Conservation (phyloP, 768 basidiomycete genomes). For the Sarcomyxa edulis region DNA sequence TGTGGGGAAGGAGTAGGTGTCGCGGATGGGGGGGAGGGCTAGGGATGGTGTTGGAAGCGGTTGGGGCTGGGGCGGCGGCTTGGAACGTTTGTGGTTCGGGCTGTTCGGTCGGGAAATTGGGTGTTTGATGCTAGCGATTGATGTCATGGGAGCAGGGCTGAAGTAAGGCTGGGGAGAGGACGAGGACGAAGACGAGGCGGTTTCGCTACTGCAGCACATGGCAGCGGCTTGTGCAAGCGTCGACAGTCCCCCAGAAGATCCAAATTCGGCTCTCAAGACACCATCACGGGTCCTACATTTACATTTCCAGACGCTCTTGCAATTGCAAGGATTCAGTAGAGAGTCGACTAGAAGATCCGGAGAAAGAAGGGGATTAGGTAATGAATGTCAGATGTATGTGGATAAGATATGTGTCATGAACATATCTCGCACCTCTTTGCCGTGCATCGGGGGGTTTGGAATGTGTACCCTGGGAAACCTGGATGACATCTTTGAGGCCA, state of each 20-base stretch:
- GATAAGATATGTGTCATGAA: slow-evolving; percentile 4
- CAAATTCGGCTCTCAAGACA: slow-evolving; percentile 8
- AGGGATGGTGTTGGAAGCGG: slow-evolving; percentile 25
- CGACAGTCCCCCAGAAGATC: slow-evolving; percentile 17
- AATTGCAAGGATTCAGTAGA: slow-evolving; percentile 61
- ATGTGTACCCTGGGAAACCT: slow-evolving; percentile 18
- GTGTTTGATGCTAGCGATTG: slow-evolving; percentile 6
- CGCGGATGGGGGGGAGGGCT: slow-evolving; percentile 46
- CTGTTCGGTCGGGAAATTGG: slow-evolving; percentile 22
- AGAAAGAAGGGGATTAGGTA: slow-evolving; percentile 8
- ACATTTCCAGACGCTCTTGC: slow-evolving; percentile 51
- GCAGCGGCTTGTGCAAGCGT: slow-evolving; percentile 35
- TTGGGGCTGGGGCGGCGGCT: slow-evolving; percentile 9
- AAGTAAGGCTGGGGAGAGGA: background rate
- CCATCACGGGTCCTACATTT: slow-evolving; percentile 39
- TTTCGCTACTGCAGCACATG: slow-evolving; percentile 18
- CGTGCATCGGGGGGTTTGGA: slow-evolving; percentile 34
- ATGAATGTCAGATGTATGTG: slow-evolving; percentile 1
- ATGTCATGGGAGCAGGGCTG: slow-evolving; percentile 1
- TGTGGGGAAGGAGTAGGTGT: slow-evolving; percentile 28
- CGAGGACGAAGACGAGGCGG: slow-evolving; percentile 12
- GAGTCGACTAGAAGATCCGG: slow-evolving; percentile 41
- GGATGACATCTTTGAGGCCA: slow-evolving; percentile 56
- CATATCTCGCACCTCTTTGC: slow-evolving; percentile 38
- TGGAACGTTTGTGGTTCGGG: slow-evolving; percentile 21